These are phyloP conservation scores for Penicillium sp. DNA, from an alignment of 2,329 filamentous ascomycete genomes.

Conservation along the genomic window DNA sequence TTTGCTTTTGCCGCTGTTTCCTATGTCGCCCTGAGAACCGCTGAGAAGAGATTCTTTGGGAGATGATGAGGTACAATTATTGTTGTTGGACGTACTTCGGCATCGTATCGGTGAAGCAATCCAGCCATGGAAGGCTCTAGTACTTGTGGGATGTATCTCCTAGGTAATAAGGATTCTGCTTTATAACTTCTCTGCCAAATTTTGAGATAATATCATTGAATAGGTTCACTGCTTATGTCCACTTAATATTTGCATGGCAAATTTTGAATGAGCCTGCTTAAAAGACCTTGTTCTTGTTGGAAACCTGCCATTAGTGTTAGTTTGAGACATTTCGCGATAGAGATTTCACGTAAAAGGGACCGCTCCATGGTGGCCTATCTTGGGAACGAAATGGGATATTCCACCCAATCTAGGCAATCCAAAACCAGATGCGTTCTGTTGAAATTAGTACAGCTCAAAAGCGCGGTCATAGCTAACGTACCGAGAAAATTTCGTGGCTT, in stretches of 20 bases:
- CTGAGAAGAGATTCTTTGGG: conserved; percentile 48
- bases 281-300: too few relatives aligned
- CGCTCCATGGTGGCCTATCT: background rate
- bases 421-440: conserved; percentile 35
- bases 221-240: too few relatives aligned
- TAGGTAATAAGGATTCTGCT: too few relatives aligned
- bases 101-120: too few relatives aligned
- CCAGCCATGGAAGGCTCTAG: background rate
- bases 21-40: conserved; percentile 52
- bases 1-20: conserved; percentile 58
- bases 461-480: conserved; percentile 8
- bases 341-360: too few relatives aligned
- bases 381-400: background rate
- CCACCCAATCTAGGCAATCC: conserved; percentile 23
- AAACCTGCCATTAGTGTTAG: too few relatives aligned
- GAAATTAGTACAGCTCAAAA: background rate
- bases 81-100: background rate
- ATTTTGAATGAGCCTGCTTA: too few relatives aligned
- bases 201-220: too few relatives aligned
- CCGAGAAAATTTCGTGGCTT: conserved; percentile 31
- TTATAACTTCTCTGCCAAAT: too few relatives aligned
- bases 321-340: too few relatives aligned
- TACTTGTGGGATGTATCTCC: too few relatives aligned
- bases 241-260: too few relatives aligned
- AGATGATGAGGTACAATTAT: background rate